A percentile compares a stretch with the other conserved stretches of the same genome.
These are phyloP conservation scores for Lactifluus hygrophoroides DNA, from an alignment of 768 basidiomycete species.

Conservation along the genomic window DNA sequence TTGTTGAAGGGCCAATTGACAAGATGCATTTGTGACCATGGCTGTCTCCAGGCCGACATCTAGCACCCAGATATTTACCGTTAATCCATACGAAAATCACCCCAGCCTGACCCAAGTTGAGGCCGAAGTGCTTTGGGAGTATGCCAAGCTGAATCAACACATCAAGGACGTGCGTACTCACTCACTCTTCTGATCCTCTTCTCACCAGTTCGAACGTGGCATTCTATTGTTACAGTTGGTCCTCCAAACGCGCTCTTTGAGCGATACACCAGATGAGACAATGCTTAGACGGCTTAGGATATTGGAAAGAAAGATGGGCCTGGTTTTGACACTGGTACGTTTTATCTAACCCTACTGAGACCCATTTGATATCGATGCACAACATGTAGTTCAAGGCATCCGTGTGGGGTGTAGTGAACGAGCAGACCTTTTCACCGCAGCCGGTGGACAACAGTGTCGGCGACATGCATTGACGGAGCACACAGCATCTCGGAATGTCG, in stretches of 20 bases:
- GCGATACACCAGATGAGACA: slow-evolving; percentile 67
- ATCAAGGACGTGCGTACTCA: slow-evolving; percentile 55
- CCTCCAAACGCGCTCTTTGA: slow-evolving; percentile 56
- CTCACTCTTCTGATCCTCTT: not conserved
- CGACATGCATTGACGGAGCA: slow-evolving; percentile 9
- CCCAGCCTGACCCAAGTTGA: slow-evolving; percentile 58
- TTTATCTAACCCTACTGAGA: not conserved
- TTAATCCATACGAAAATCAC: slow-evolving; percentile 70
- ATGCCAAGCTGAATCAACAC: slow-evolving; percentile 77
- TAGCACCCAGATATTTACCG: slow-evolving; percentile 34
- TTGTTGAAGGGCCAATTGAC: no score
- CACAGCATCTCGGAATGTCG: not conserved
- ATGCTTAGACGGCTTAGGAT: slow-evolving; percentile 68
- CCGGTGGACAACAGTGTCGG: slow-evolving; percentile 5
- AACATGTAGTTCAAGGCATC: slow-evolving; percentile 81
- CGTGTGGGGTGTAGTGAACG: slow-evolving; percentile 89
- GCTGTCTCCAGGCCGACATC: not conserved
- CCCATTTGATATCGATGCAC: not conserved
- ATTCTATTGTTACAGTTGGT: slow-evolving; percentile 45
- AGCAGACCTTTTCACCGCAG: slow-evolving; percentile 40
- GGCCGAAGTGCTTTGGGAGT: slow-evolving; percentile 85
- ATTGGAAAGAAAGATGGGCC: slow-evolving; percentile 89
- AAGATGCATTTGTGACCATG: not conserved
- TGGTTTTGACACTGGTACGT: slow-evolving; percentile 85
- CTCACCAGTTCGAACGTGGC: not conserved